These are phyloP conservation scores for Scheffersomyces illinoinensis DNA, from an alignment of 1,139 yeast genomes.

Conservation along the genomic window DNA sequence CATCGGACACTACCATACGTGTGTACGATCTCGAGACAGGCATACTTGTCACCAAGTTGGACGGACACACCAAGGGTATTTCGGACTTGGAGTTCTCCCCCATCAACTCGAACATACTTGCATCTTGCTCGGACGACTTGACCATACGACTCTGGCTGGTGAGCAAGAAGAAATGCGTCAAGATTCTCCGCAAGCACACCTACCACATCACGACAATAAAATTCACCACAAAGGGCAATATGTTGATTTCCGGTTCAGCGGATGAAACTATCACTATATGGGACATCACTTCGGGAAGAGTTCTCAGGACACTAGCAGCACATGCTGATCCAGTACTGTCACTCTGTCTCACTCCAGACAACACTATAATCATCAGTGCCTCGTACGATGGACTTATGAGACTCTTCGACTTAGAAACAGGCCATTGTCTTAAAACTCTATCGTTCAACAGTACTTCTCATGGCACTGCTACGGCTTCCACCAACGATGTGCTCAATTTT, in stretches of 20 bases:
- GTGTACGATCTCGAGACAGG: slow-evolving; percentile 40
- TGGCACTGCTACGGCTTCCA: slow-evolving; percentile 61
- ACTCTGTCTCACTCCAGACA: slow-evolving; percentile 73
- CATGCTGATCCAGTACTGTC: slow-evolving; percentile 90
- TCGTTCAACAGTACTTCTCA: slow-evolving; percentile 66
- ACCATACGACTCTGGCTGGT: slow-evolving; percentile 77
- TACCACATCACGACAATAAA: slow-evolving; percentile 77
- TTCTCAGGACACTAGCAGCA: slow-evolving; percentile 82
- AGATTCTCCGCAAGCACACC: slow-evolving; percentile 76
- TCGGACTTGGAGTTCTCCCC: slow-evolving; percentile 78
- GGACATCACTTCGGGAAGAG: slow-evolving; percentile 75
- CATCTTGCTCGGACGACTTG: slow-evolving; percentile 86
- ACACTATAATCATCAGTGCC: slow-evolving; percentile 81
- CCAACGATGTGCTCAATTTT: slow-evolving; percentile 47
- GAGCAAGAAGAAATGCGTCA: slow-evolving; percentile 50
- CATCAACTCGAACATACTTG: slow-evolving; percentile 64
- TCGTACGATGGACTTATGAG: slow-evolving; percentile 91
- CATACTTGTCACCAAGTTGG: slow-evolving; percentile 35
- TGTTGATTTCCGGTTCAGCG: slow-evolving; percentile 79
- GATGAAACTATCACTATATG: slow-evolving; percentile 91
- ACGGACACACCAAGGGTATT: slow-evolving; percentile 69
- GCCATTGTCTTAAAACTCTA: slow-evolving; percentile 88
- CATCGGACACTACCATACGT: slow-evolving; percentile 36
- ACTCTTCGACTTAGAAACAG: slow-evolving; percentile 82
- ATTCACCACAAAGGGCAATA: slow-evolving; percentile 74